Evolutionary conservation across 2,329 filamentous ascomycete species (phyloP), one percentile per base, ranked within the genome.

Genomic region (Epichloe elymi): DNA sequence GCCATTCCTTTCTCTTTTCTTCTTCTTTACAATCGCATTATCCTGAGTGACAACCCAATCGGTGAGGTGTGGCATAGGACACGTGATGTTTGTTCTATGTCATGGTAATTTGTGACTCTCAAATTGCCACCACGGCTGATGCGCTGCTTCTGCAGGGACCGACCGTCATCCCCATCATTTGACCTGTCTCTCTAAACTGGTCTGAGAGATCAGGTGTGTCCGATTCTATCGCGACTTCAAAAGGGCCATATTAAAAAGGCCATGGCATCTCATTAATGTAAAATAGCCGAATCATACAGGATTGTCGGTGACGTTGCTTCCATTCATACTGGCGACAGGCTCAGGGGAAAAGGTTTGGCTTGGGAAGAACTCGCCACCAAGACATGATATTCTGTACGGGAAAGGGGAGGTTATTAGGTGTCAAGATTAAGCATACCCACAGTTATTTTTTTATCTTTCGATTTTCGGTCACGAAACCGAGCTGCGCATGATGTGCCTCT

Each of bases 381-480:
- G 17, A 37, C 30, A 41, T 36, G 35, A 26, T 19, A 15, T 39
- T 39, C 14, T 38, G 42, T 38, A 36, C 15, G 44, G 46, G 51
- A 51, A 56, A 51, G 54, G 56, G 58, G 53, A 56, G 45, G 55
- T 56, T 54, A 54, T 59, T 58, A 57, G 57, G 51, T 53, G 51
- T 46, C 46, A 53, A 51, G 49, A 54, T 56, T 39, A 51, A 55
- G 59, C 64, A 66, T 66, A 66, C 64, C 63, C 64, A 53, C 54
- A 50, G 52, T 50, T 56, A 55, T 46, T 59, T 20, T 55, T 56
- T 39, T 55, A 57, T 57, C 58, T 56, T 55, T 61, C 58, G 49
- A 60, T 60, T 50, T 44, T 50, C 48, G 50, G 47, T 51, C 50
- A 37, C 19, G 30, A 19, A 26, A 14, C 48, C 33, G 33, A 44